A percentile compares a stretch with the other conserved stretches of the same genome.
phyloP scores from a whole-genome alignment of 768 basidiomycete species.

The Aureoboletus auriporus region DNA sequence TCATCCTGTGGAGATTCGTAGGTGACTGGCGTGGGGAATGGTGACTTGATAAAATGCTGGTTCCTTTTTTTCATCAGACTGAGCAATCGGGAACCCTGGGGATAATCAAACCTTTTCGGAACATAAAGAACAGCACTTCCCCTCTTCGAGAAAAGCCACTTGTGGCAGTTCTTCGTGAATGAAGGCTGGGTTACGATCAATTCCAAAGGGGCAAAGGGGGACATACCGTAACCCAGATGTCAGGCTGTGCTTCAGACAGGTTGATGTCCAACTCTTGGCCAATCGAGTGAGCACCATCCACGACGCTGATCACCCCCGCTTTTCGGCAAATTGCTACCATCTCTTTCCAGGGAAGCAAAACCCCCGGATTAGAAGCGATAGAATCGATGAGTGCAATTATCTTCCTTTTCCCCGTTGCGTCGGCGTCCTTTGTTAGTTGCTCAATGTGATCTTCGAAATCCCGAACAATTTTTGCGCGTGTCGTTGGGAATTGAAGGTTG shows the following conservation, averaged over 20 bases:
- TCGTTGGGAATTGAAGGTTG: slow-evolving; percentile 50
- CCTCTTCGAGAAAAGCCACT: slow-evolving; percentile 77
- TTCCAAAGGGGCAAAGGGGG: not conserved
- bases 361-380: slow-evolving; percentile 60
- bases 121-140: slow-evolving; percentile 71
- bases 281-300: slow-evolving; percentile 79
- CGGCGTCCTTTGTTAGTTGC: slow-evolving; percentile 21
- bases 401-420: slow-evolving; percentile 33
- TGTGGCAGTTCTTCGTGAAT: slow-evolving; percentile 65
- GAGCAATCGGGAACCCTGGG: not conserved
- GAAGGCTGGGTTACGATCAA: not conserved
- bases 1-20: slow-evolving; percentile 49
- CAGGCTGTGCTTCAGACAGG: slow-evolving; percentile 51
- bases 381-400: slow-evolving; percentile 68
- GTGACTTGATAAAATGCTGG: slow-evolving; percentile 56
- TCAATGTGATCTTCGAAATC: slow-evolving; percentile 40
- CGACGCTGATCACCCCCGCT: slow-evolving; percentile 58
- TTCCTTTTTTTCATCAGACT: slow-evolving; percentile 38
- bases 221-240: slow-evolving; percentile 76
- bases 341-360: slow-evolving; percentile 65
- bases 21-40: slow-evolving; percentile 51
- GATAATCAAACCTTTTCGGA: slow-evolving; percentile 46
- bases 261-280: slow-evolving; percentile 67
- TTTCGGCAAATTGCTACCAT: slow-evolving; percentile 62
- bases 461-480: slow-evolving; percentile 52